A percentile compares a stretch with the other conserved stretches of the same genome.
These are phyloP conservation scores for Backusella luteola DNA, from an alignment of 192 early-diverging fungal species.

Conservation along the genomic window DNA sequence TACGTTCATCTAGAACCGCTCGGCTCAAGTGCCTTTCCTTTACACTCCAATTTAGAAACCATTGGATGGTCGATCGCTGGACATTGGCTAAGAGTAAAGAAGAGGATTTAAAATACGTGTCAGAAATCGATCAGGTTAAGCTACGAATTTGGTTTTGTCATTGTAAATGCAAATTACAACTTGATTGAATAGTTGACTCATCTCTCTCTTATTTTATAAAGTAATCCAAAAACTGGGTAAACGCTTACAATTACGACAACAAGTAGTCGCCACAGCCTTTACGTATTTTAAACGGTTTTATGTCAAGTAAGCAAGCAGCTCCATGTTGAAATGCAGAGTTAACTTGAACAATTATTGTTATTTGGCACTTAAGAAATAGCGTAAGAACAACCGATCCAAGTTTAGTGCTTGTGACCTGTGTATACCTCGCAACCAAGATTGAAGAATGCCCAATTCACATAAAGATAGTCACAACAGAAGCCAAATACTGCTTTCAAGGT, in stretches of 20 bases:
- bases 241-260: slow-evolving; percentile 69
- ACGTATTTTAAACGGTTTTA: slow-evolving; percentile 93
- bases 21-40: not conserved
- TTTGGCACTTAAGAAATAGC: slow-evolving; percentile 58
- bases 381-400: slow-evolving; percentile 73
- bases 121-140: slow-evolving; percentile 49
- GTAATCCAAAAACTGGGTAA: slow-evolving; percentile 79
- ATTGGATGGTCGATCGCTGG: slow-evolving; percentile 62
- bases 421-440: slow-evolving; percentile 88
- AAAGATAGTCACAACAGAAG: slow-evolving; percentile 54
- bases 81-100: slow-evolving; percentile 47
- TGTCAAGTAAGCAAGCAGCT: slow-evolving; percentile 61
- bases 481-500: slow-evolving; percentile 43
- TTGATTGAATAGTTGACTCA: not conserved
- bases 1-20: slow-evolving; percentile 28
- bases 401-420: slow-evolving; percentile 75
- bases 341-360: no score
- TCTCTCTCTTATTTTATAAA: slow-evolving; percentile 28
- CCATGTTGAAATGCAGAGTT: not conserved
- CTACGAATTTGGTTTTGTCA: slow-evolving; percentile 66
- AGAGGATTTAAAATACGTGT: slow-evolving; percentile 55
- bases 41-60: slow-evolving; percentile 35
- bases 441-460: slow-evolving; percentile 76
- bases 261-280: slow-evolving; percentile 78
- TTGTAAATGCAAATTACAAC: slow-evolving; percentile 38